These are phyloP conservation scores for Cyathus striatus DNA, from an alignment of 768 basidiomycete species.

Conservation along the genomic window DNA sequence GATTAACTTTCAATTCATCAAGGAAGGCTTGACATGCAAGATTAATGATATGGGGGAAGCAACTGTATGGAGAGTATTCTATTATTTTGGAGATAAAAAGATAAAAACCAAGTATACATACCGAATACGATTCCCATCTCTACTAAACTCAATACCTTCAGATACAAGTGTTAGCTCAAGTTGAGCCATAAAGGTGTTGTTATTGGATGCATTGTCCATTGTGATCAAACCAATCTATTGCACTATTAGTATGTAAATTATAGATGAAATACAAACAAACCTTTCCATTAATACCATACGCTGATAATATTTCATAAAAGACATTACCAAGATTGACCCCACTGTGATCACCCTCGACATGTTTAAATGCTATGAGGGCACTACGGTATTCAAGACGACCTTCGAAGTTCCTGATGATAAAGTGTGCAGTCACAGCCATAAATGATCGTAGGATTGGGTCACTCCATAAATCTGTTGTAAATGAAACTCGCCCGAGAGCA, in stretches of 20 bases:
- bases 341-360: not conserved
- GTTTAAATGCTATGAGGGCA: not conserved
- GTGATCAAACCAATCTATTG: slow-evolving; percentile 1
- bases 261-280: not conserved
- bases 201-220: not conserved
- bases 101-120: too few relatives aligned
- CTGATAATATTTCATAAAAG: not conserved
- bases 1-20: not conserved
- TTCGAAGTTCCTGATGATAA: not conserved
- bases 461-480: slow-evolving; percentile 4
- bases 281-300: not conserved
- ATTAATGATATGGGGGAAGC: slow-evolving; percentile 1
- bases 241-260: not conserved
- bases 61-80: not conserved
- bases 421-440: slow-evolving; percentile 5
- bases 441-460: not conserved
- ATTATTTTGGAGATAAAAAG: not conserved
- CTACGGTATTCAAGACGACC: slow-evolving; percentile 1
- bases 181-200: not conserved
- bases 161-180: not conserved
- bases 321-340: not conserved
- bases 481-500: slow-evolving; percentile 1
- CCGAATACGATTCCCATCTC: not conserved
- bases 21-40: not conserved
- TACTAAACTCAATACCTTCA: not conserved